These are phyloP conservation scores for Solanum phureja DNA, from an alignment of 257 asterid genomes.

Conservation along the genomic window DNA sequence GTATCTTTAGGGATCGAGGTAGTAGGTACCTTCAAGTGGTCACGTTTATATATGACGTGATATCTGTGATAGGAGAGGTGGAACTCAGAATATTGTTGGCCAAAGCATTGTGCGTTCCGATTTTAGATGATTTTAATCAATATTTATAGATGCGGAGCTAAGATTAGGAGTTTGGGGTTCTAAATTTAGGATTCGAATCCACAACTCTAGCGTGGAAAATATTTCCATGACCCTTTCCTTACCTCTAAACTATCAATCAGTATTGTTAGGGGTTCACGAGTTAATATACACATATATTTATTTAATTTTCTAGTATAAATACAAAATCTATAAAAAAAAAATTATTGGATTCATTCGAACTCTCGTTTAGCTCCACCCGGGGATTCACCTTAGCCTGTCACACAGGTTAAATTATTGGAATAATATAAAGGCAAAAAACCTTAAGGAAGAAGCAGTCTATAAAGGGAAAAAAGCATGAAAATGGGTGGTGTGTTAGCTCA, in stretches of 20 bases:
- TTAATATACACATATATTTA: too few species aligned
- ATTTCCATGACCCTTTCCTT: too few species aligned
- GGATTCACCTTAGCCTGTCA: neutral
- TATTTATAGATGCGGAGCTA: too few species aligned
- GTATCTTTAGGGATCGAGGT: neutral
- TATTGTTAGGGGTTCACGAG: too few species aligned
- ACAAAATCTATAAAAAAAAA: too few species aligned
- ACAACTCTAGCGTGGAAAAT: too few species aligned
- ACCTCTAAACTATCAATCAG: too few species aligned
- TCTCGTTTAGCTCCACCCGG: too few species aligned
- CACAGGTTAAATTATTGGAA: neutral
- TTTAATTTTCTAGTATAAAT: too few species aligned
- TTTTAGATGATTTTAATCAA: neutral
- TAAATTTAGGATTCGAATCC: too few species aligned
- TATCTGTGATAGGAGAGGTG: neutral
- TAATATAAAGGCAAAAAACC: conserved; percentile 1
- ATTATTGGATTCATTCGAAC: accelerated
- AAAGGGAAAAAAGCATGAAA: neutral
- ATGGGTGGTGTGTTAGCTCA: conserved; percentile 5
- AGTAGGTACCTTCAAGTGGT: neutral
- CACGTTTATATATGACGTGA: neutral
- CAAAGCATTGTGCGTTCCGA: neutral
- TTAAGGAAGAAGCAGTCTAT: neutral
- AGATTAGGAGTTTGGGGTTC: too few species aligned
- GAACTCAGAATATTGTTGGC: neutral